Percentiles rank a stretch among this genome's conserved stretches.
phyloP scores from a whole-genome alignment of 2,329 filamentous ascomycete species.

The Clarireedia paspali region DNA sequence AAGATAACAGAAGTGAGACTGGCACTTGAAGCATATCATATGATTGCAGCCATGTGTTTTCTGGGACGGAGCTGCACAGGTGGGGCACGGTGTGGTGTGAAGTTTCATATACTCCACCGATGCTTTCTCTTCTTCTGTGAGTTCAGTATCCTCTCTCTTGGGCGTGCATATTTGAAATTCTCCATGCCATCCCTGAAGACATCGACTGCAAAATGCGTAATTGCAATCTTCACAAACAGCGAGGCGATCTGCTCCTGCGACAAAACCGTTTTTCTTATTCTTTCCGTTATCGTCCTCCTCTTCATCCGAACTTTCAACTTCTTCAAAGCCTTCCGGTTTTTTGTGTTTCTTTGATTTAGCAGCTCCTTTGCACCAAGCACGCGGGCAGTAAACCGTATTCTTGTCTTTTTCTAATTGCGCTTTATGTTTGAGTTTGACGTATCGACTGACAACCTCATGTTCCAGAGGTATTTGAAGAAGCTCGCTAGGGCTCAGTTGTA shows the following conservation, averaged over 20 bases:
- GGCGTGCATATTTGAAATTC: conserved; percentile 66
- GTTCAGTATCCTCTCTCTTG: conserved; percentile 57
- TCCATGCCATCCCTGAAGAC: conserved; percentile 81
- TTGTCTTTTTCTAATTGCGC: conserved; percentile 87
- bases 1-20: conserved; percentile 91
- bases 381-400: conserved; percentile 84
- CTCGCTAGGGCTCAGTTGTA: conserved; percentile 72
- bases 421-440: conserved; percentile 86
- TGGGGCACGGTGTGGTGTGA: conserved; percentile 83
- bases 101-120: conserved; percentile 74
- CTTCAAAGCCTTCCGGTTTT: conserved; percentile 60
- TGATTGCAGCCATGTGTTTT: conserved; percentile 95
- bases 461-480: conserved; percentile 68
- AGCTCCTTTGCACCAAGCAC: conserved; percentile 86
- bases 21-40: conserved; percentile 88
- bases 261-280: conserved; percentile 15
- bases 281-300: conserved; percentile 35
- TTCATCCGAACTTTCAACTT: conserved; percentile 48
- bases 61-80: conserved; percentile 75
- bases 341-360: conserved; percentile 68
- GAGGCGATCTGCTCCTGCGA: conserved; percentile 52
- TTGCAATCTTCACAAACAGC: conserved; percentile 82
- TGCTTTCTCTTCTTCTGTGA: conserved; percentile 78
- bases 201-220: conserved; percentile 76
- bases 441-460: conserved; percentile 70